These are phyloP conservation scores for Phialemonium atrogriseum DNA, from an alignment of 2,329 filamentous ascomycete species.

Conservation along the genomic window DNA sequence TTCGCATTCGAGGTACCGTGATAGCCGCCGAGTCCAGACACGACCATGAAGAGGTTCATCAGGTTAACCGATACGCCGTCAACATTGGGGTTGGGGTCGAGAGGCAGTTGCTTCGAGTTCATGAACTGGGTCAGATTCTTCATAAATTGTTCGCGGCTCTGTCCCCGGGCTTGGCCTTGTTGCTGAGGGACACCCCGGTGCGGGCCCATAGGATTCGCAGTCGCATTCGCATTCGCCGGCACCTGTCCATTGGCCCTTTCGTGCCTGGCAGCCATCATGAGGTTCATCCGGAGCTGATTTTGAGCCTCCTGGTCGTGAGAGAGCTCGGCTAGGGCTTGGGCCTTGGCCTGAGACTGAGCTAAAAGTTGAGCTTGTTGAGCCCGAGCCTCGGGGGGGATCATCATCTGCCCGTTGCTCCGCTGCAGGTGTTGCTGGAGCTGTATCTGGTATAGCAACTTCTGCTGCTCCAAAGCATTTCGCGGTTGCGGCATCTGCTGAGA, in stretches of 20 bases:
- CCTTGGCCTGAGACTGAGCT: slow-evolving; percentile 10
- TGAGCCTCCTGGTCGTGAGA: too few species aligned
- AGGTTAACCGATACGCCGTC: slow-evolving; percentile 68
- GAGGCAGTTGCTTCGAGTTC: slow-evolving; percentile 59
- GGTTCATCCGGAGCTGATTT: slow-evolving; percentile 25
- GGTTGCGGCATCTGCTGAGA: slow-evolving; percentile 2
- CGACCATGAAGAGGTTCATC: slow-evolving; percentile 67
- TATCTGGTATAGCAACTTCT: slow-evolving; percentile 31
- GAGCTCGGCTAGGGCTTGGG: slow-evolving; percentile 13
- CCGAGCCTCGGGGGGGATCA: slow-evolving; percentile 7
- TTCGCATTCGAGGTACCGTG: slow-evolving; percentile 62
- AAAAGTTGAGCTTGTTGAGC: slow-evolving; percentile 12
- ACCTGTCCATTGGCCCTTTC: slow-evolving; percentile 50
- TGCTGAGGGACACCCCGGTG: slow-evolving; percentile 28
- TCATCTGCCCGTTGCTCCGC: slow-evolving; percentile 39
- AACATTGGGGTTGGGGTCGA: slow-evolving; percentile 68
- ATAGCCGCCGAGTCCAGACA: slow-evolving; percentile 71
- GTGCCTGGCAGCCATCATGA: slow-evolving; percentile 43
- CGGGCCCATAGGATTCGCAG: slow-evolving; percentile 34
- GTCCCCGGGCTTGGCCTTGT: slow-evolving; percentile 17
- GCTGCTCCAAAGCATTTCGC: slow-evolving; percentile 1
- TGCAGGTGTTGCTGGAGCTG: slow-evolving; percentile 68
- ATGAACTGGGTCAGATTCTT: slow-evolving; percentile 73
- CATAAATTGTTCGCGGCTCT: slow-evolving; percentile 61
- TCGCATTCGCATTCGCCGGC: slow-evolving; percentile 27